Conservation (phyloP, 768 basidiomycete species). For the Termitomyces sp. region DNA sequence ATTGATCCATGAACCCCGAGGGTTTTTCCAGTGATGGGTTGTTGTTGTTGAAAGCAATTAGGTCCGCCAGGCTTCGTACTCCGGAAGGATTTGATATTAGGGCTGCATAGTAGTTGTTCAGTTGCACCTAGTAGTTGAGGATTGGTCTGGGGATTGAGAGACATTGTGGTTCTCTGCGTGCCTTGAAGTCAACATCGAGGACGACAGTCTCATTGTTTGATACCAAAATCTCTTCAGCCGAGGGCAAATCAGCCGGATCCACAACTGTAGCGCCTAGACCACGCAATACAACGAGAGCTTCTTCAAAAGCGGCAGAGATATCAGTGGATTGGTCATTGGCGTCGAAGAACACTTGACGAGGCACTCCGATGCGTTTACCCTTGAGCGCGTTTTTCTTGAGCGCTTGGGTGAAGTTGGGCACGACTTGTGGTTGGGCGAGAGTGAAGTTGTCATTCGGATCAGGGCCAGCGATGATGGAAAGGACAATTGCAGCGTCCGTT, state of each 20-base stretch:
- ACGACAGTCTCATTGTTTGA: conserved; percentile 56
- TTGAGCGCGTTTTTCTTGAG: conserved; percentile 42
- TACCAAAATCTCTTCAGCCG: conserved; percentile 42
- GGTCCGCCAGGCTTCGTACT: conserved; percentile 49
- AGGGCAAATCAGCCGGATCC: conserved; percentile 60
- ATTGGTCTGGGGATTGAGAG: not conserved
- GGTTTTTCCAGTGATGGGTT: conserved; percentile 49
- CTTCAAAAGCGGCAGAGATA: conserved; percentile 34
- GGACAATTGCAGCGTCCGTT: conserved; percentile 50
- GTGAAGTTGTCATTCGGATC: conserved; percentile 56
- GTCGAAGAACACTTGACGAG: conserved; percentile 35
- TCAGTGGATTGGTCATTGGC: conserved; percentile 30
- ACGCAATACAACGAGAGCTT: conserved; percentile 32
- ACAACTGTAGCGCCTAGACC: conserved; percentile 48
- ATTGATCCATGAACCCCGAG: conserved; percentile 32
- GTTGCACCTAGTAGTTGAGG: conserved; percentile 41
- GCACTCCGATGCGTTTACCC: conserved; percentile 54
- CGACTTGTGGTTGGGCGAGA: conserved; percentile 41
- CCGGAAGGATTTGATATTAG: conserved; percentile 53
- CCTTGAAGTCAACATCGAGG: conserved; percentile 58
- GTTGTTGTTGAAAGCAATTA: conserved; percentile 54
- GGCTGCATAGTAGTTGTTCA: conserved; percentile 43
- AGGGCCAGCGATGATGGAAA: conserved; percentile 52
- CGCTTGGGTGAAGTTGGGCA: conserved; percentile 56
- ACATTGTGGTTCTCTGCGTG: conserved; percentile 11